Percentiles rank a stretch among this genome's conserved stretches.
phyloP scores from a whole-genome alignment of 257 asterid species.

The Penstemon barbatus region DNA sequence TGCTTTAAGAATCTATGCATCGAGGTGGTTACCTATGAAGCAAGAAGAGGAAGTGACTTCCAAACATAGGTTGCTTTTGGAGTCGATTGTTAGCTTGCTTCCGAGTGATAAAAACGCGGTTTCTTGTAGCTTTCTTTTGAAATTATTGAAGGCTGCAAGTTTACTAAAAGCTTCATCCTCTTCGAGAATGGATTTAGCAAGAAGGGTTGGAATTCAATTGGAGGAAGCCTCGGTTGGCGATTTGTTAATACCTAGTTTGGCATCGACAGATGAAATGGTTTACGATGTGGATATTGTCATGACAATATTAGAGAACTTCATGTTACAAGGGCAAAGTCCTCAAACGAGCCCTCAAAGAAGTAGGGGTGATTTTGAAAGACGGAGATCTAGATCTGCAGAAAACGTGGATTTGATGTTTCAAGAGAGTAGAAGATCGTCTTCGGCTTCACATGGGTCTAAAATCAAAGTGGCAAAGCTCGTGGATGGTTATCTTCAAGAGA shows the following conservation, averaged over 20 bases:
- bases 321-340: conserved; percentile 76
- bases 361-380: conserved; percentile 52
- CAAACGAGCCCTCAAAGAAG: conserved; percentile 70
- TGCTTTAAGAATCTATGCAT: conserved; percentile 65
- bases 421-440: conserved; percentile 81
- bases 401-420: conserved; percentile 63
- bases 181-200: conserved; percentile 62
- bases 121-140: conserved; percentile 78
- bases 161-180: conserved; percentile 70
- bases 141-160: conserved; percentile 70
- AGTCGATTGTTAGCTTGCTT: conserved; percentile 74
- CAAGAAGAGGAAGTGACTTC: conserved; percentile 46
- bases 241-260: conserved; percentile 59
- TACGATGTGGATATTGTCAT: conserved; percentile 68
- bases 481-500: conserved; percentile 69
- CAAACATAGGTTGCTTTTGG: conserved; percentile 65
- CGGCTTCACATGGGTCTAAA: conserved; percentile 75
- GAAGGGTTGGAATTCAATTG: conserved; percentile 61
- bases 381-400: conserved; percentile 86
- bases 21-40: conserved; percentile 70
- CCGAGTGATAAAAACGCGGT: conserved; percentile 72
- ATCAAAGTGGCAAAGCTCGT: conserved; percentile 81
- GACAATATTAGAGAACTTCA: conserved; percentile 66
- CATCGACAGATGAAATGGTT: conserved; percentile 31
- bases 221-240: conserved; percentile 77